Conservation (phyloP, 495 filamentous ascomycete genomes). For the Xylaria castorea region DNA sequence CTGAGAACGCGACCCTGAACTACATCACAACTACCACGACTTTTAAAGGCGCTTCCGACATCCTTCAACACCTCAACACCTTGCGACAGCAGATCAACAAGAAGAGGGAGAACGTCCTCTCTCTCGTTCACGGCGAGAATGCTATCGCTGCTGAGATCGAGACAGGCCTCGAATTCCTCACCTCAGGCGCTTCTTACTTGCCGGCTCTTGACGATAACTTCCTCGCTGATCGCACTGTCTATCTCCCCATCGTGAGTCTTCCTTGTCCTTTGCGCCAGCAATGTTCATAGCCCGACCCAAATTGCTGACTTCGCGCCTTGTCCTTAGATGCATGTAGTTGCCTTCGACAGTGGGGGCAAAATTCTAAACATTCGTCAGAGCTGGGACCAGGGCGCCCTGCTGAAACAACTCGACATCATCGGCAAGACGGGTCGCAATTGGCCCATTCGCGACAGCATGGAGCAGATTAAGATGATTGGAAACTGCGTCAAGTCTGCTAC, state of each 20-base stretch:
- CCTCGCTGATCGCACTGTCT: constrained; percentile 79
- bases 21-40: constrained; percentile 91
- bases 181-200: constrained; percentile 84
- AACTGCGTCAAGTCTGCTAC: constrained; percentile 54
- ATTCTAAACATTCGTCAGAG: constrained; percentile 85
- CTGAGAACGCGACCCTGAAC: constrained; percentile 75
- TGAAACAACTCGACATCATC: constrained; percentile 94
- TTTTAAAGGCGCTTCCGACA: constrained; percentile 69
- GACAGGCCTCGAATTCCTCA: constrained; percentile 80
- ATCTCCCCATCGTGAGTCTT: constrained; percentile 77
- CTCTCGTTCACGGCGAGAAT: constrained; percentile 71
- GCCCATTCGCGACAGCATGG: constrained; percentile 90
- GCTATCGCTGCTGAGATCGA: constrained; percentile 78
- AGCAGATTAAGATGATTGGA: constrained; percentile 77
- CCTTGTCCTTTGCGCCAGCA: constrained; percentile 11
- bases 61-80: constrained; percentile 76
- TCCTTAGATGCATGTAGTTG: constrained; percentile 84
- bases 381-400: constrained; percentile 93
- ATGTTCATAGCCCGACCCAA: background rate
- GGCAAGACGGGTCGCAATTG: constrained; percentile 85
- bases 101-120: constrained; percentile 76
- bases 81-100: constrained; percentile 75
- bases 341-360: constrained; percentile 75
- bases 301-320: constrained; percentile 39
- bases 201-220: constrained; percentile 95